Evolutionary conservation across 176 grass and related monocot species (phyloP).

Genomic region (Rhynchospora tenuis): DNA sequence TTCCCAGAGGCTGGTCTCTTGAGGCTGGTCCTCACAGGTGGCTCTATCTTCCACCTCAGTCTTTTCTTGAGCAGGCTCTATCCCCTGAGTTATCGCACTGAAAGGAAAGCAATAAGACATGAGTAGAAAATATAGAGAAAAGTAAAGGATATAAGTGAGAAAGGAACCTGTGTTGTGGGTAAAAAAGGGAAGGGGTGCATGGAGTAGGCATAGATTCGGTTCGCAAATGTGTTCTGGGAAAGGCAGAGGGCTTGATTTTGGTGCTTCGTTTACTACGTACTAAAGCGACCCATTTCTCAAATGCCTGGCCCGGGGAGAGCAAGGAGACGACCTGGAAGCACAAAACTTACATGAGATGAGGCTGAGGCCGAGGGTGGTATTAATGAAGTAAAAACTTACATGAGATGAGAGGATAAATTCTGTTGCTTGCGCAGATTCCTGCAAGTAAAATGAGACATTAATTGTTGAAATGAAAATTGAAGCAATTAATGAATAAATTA

Average conservation of each 20-base stretch:
- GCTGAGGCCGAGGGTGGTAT: no score
- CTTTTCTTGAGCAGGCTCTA: constrained; percentile 13
- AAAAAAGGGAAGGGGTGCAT: constrained; percentile 46
- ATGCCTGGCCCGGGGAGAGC: constrained; percentile 54
- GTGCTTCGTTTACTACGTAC: constrained; percentile 63
- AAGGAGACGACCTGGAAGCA: constrained; percentile 66
- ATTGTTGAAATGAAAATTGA: constrained; percentile 3
- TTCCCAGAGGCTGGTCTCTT: constrained; percentile 84
- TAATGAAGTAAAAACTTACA: constrained; percentile 25
- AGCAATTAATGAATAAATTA: no score
- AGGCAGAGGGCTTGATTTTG: constrained; percentile 64
- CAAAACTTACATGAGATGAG: no score
- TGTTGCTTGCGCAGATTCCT: constrained; percentile 44
- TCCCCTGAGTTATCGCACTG: not conserved
- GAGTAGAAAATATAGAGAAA: constrained; percentile 6
- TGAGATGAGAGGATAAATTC: constrained; percentile 54
- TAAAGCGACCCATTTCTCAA: constrained; percentile 78
- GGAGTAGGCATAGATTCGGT: constrained; percentile 69
- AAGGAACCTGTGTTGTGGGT: constrained; percentile 42
- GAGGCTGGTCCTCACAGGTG: constrained; percentile 29
- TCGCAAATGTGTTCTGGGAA: constrained; percentile 46
- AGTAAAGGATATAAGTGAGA: not conserved
- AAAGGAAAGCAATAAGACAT: not conserved
- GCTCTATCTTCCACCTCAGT: constrained; percentile 25
- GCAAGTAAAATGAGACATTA: constrained; percentile 16